Evolutionary conservation across 2,329 filamentous ascomycete species (phyloP).

Genomic region (Alternaria sp.): DNA sequence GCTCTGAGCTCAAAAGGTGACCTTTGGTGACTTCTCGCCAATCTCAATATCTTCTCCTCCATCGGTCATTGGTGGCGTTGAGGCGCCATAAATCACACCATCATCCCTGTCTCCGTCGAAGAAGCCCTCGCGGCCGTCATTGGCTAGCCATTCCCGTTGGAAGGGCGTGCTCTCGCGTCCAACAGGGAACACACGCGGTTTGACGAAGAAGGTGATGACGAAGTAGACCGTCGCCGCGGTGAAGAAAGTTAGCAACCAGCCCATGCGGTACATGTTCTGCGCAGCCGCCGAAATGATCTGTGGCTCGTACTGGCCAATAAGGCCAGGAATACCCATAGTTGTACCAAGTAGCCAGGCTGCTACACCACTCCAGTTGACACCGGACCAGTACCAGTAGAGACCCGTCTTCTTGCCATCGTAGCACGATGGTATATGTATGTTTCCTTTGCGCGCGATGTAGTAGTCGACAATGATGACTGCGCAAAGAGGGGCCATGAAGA

Average conservation of each 20-base stretch:
- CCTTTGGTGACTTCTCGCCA: conserved; percentile 17
- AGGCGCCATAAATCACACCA: conserved; percentile 15
- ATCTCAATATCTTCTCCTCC: conserved; percentile 15
- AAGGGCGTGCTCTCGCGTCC: conserved; percentile 26
- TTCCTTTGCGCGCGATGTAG: conserved; percentile 50
- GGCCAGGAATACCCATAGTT: conserved; percentile 44
- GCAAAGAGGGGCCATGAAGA: conserved; percentile 52
- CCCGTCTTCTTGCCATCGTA: conserved; percentile 35
- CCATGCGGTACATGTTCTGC: conserved; percentile 47
- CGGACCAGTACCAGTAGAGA: conserved; percentile 42
- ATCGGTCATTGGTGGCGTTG: conserved; percentile 21
- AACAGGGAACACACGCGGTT: conserved; percentile 24
- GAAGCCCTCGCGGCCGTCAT: conserved; percentile 36
- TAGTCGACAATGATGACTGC: conserved; percentile 49
- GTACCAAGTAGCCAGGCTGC: conserved; percentile 39
- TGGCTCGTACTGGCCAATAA: conserved; percentile 41
- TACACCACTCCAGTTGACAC: conserved; percentile 44
- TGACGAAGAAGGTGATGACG: conserved; percentile 21
- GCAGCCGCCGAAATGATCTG: conserved; percentile 39
- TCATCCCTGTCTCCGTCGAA: conserved; percentile 36
- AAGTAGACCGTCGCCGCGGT: conserved; percentile 39
- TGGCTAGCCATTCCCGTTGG: conserved; percentile 32
- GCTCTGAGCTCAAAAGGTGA: background rate
- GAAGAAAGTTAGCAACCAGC: conserved; percentile 43
- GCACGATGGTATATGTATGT: conserved; percentile 50